A percentile compares a stretch with the other conserved stretches of the same genome.
Conservation (phyloP, 116 monocot genomes). For the Dioscorea cayenensis region DNA sequence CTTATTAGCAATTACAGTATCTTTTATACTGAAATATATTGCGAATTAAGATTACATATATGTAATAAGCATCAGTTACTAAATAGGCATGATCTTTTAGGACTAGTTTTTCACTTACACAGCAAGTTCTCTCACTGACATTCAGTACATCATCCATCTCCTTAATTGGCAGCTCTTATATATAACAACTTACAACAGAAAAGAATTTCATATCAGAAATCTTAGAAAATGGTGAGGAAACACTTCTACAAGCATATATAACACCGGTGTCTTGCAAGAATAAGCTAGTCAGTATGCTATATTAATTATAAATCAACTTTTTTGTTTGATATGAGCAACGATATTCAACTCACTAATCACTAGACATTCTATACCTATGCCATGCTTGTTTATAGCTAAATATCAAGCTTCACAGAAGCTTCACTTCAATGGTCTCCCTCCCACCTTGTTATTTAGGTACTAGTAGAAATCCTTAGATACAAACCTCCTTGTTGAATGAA, state of each 20-base stretch:
- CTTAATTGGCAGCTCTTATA: no score
- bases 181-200: no score
- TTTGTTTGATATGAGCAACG: neutral
- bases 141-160: no score
- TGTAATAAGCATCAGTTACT: neutral
- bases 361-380: constrained; percentile 48
- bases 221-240: neutral
- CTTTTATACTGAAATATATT: neutral
- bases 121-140: constrained; percentile 84
- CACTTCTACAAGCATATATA: neutral
- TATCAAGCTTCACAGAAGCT: constrained; percentile 72
- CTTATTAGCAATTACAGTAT: neutral
- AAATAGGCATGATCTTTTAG: neutral
- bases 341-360: neutral
- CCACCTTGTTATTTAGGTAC: constrained; percentile 24
- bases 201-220: neutral
- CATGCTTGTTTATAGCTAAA: constrained; percentile 99
- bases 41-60: neutral
- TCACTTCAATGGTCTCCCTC: constrained; percentile 22
- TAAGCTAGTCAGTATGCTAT: neutral
- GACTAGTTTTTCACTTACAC: constrained; percentile 47
- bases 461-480: constrained; percentile 7
- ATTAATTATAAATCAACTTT: neutral
- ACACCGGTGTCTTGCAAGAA: neutral
- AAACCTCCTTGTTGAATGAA: constrained; percentile 36